These are phyloP conservation scores for Draba incana DNA, from an alignment of 345 rosid species.

Conservation along the genomic window DNA sequence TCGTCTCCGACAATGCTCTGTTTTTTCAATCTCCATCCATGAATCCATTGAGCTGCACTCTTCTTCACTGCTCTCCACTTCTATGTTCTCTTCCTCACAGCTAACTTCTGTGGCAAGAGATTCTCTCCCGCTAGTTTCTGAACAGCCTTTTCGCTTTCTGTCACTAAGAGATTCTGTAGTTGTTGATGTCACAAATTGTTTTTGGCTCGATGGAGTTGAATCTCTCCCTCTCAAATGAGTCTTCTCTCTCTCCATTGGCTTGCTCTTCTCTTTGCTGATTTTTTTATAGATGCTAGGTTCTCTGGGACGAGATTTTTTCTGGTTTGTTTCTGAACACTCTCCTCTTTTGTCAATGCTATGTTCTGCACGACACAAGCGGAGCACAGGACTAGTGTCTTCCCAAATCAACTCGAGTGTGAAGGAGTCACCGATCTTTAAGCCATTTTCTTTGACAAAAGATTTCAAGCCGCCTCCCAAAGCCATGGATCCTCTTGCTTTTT, in stretches of 20 bases:
- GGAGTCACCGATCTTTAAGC: slow-evolving; percentile 17
- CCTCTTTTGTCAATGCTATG: neutral
- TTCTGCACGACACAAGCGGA: neutral
- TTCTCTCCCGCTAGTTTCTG: slow-evolving; percentile 2
- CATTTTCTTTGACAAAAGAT: slow-evolving; percentile 25
- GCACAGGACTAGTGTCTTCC: slow-evolving; percentile 17
- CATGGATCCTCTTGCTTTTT: neutral
- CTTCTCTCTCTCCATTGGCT: neutral
- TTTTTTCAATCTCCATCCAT: neutral
- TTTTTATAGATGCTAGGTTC: neutral
- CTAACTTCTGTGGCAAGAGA: neutral
- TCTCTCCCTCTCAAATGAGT: slow-evolving; percentile 2
- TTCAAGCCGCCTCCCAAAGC: slow-evolving; percentile 18
- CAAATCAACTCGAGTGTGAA: slow-evolving; percentile 18
- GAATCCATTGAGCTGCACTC: no score
- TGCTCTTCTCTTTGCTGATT: neutral
- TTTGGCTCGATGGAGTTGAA: slow-evolving; percentile 18
- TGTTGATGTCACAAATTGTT: slow-evolving; percentile 6
- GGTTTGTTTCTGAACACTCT: neutral
- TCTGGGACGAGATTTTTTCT: neutral
- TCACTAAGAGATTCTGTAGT: neutral
- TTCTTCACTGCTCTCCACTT: no score
- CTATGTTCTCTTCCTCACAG: neutral
- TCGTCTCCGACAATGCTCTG: neutral
- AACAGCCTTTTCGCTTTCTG: neutral